Conservation (phyloP, 306 rosid species). For the Cucumis melo region DNA sequence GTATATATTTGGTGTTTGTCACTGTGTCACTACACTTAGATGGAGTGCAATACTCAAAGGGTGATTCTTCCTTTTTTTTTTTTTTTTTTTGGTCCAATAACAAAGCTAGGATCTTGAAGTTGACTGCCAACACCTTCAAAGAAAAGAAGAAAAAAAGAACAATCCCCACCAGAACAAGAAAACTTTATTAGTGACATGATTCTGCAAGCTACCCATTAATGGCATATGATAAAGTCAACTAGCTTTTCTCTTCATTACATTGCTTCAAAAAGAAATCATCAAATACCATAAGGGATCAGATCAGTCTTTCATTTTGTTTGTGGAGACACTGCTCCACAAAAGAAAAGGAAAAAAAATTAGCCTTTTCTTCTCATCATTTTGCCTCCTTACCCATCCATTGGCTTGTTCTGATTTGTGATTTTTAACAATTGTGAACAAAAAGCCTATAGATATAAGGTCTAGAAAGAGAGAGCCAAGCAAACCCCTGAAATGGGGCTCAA, state of each 20-base stretch:
- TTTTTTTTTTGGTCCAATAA: not conserved
- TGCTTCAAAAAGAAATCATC: not conserved
- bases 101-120: not conserved
- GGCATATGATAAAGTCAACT: conserved; percentile 6
- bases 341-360: not conserved
- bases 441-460: not conserved
- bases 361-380: not conserved
- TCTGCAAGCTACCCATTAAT: conserved; percentile 7
- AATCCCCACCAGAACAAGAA: not conserved
- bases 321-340: not conserved
- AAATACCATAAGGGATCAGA: not conserved
- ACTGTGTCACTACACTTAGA: not conserved
- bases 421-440: not conserved
- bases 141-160: not conserved
- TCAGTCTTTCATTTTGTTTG: not conserved
- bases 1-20: not conserved
- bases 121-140: not conserved
- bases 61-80: no score
- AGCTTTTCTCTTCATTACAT: not conserved
- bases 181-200: conserved; percentile 8
- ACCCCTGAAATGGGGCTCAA: not conserved
- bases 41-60: not conserved
- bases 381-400: not conserved
- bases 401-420: not conserved
- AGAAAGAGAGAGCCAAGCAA: not conserved